Base-by-base conservation (phyloP, 2,329 filamentous ascomycete species). In the Cladosporium phlei region DNA sequence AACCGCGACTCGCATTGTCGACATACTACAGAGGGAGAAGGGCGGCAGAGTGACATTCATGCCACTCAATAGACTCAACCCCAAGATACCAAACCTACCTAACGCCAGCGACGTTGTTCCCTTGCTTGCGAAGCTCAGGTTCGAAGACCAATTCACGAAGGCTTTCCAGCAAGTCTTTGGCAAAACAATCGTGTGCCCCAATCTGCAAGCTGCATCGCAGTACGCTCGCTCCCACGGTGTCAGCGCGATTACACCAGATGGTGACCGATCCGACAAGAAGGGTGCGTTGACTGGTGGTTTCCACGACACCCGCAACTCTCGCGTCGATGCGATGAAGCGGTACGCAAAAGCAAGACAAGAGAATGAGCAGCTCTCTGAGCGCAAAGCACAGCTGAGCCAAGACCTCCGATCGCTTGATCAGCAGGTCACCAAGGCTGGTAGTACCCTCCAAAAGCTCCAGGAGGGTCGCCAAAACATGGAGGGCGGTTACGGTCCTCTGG, bases 81-180 rank as follows among this genome's bases (percentile, higher is more conserved):
- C 82, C 0, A 82, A 82, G 47, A 51, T 50, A 7, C 70, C 80
- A 40, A 91, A 91, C 56, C 78, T 96, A 52, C 91, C 93, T 3
- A 83, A 86, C 50, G 87, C 88, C 0, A 86, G 83, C 53, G 91
- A 97, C 66, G 91, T 89, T 2, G 81, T 95, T 27, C 88, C 89
- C 1, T 79, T 98, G 57, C 75, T 96, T 47, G 85, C 82, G 60
- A 95, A 94, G 67, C 78, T 97, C 50, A 78, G 80, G 38, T 98
- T 84, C 60, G 85, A 96, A 42, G 61, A 76, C 2, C 75, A 72
- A 51, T 96, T 84, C 57, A 88, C 94, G 49, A 85, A 81, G 58
- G 93, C 93, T 0, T 93, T 98, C 65, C 83, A 87, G 61, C 90
- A 96, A 63, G 88, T 98, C 1, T 98, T 98, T 68, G 93, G 90